Base-by-base conservation (phyloP, 306 rosid species). In the Cyclanthera cordifolia region DNA sequence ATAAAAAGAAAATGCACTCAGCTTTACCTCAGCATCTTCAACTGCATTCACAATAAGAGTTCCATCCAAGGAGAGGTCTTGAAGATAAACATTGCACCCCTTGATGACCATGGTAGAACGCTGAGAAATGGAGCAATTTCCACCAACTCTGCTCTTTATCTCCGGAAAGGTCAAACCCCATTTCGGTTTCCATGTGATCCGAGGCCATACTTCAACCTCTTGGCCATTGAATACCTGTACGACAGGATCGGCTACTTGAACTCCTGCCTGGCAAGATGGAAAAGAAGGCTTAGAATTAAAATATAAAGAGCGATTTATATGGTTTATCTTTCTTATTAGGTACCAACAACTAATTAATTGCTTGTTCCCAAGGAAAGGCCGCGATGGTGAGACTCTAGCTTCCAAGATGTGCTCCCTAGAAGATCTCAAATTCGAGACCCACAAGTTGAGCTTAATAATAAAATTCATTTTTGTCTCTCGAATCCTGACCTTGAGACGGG, bases 201-300 rank as follows among this genome's bases (percentile, higher is more conserved):
- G 82, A 67, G 96, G 85, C 99, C 99, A 93, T 41, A 90, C 86
- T 79, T 93, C 95, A 67, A 90, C 93, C 79, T 93, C 95, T 79
- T 88, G 99, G 69, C 91, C 87, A 46, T 86, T 90, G 75, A 90
- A 83, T 56, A 78, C 87, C 79, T 83, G 83, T 67, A 74, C 13
- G 59, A 76, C 85, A 25, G 99, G 95, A 78, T 90, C 88, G 57
- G 90, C 82, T 72, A 93, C 86, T 83, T 83, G 73, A 70, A 88
- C 84, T 58, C 99, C 99, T 53, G 81, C 95, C 99, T 93, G 78
- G 50, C 4, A 53, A 75, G 72, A 75, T 64, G 53, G 53, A 61
- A 54, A 14, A 23, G 55, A 13, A 75, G 24, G 69, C 69, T 37
- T 15, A 19, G 56, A 39, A 71, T 21, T 46, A 37, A 37, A 11